phyloP scores from a whole-genome alignment of 441 rosid species.

The Erodium moschatum region DNA sequence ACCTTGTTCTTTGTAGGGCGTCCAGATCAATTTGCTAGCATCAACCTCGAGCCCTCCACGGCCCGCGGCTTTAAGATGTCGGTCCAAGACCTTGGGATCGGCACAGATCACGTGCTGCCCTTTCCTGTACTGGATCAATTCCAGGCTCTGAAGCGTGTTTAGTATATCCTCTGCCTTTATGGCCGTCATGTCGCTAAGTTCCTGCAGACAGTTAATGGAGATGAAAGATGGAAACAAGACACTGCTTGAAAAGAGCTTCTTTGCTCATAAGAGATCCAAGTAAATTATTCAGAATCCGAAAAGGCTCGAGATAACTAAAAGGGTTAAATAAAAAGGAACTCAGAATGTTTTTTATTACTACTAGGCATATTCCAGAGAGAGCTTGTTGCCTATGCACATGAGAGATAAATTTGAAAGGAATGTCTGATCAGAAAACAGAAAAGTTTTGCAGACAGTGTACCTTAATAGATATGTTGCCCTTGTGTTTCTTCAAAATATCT shows the following conservation, averaged over 20 bases:
- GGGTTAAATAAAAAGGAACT: background rate
- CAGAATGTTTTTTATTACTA: background rate
- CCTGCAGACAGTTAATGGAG: slow-evolving; percentile 36
- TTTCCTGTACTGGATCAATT: slow-evolving; percentile 89
- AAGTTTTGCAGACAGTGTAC: slow-evolving; percentile 26
- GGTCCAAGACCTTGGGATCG: slow-evolving; percentile 90
- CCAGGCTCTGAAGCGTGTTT: slow-evolving; percentile 87
- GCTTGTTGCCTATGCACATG: background rate
- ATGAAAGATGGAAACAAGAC: background rate
- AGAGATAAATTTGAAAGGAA: background rate
- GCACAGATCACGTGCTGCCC: slow-evolving; percentile 98
- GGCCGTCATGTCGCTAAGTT: slow-evolving; percentile 98
- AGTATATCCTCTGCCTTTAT: slow-evolving; percentile 90
- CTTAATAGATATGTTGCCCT: slow-evolving; percentile 96
- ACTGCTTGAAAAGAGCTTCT: background rate
- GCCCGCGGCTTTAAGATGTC: slow-evolving; percentile 96
- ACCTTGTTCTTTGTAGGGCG: slow-evolving; percentile 92
- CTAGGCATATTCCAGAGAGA: background rate
- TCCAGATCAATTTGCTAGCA: slow-evolving; percentile 93
- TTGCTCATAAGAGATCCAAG: background rate
- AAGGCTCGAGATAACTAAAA: background rate
- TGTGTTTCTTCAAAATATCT: slow-evolving; percentile 93
- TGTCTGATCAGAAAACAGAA: background rate
- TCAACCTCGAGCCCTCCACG: slow-evolving; percentile 98
- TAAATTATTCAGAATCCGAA: background rate